Evolutionary conservation across 495 filamentous ascomycete genomes (phyloP), one percentile per base, ranked within the genome.

Genomic region (Hypoxylon intermedium): DNA sequence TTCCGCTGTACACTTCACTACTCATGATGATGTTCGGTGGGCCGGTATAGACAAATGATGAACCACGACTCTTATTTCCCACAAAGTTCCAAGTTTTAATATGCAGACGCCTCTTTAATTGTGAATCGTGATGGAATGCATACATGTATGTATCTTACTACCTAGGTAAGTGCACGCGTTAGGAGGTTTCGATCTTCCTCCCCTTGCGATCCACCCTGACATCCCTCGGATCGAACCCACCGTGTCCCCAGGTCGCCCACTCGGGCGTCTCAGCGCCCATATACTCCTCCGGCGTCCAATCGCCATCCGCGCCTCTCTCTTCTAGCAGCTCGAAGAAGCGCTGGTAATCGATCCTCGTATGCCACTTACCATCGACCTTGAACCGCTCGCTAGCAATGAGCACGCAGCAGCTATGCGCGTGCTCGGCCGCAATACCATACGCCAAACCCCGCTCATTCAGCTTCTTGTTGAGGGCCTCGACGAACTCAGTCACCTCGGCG

Each of bases 201-300:
- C 92, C 91, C 73, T 94, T 97, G 52, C 84, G 81, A 70, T 89
- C 85, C 24, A 96, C 91, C 59, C 93, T 85, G 74, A 86, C 80
- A 76, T 98, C 93, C 36, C 88, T 81, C 1, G 93, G 93, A 77
- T 98, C 89, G 70, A 98, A 98, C 1, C 93, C 93, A 2, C 93
- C 93, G 42, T 90, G 86, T 0, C 93, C 93, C 89, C 91, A 97
- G n/a, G 83, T 84, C 16, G 93, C 93, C 93, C 93, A 98, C 65
- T 95, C 89, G 9, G 91, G 90, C 3, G 93, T 98, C 56, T 83
- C 76, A 15, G 85, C 80, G 1, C 85, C 87, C 79, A 95, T 86
- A 71, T 98, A 98, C 68, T 98, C 93, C 68, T 96, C 92, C 0
- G 93, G 93, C 0, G 78, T 77, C 73, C 94, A 97, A 13, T 84